Evolutionary conservation across 208 protist genomes (phyloP), one percentile per base, ranked within the genome.

Genomic region (Trypanosoma avium): DNA sequence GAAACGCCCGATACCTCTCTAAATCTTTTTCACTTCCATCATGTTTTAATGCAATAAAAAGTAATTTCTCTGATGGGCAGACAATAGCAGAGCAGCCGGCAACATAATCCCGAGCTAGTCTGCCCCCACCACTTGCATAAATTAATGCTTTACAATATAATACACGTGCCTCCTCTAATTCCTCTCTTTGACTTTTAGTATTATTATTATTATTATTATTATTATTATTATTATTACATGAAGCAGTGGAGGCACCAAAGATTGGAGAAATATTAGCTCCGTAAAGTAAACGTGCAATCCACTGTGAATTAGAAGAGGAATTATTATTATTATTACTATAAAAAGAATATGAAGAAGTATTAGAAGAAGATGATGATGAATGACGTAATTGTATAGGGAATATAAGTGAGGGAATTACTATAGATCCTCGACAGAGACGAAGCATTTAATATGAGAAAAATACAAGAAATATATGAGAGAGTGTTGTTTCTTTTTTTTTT

Each of bases 111-210:
- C 89, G 72, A 29, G 85, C 75, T 9, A 81, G 69, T 1, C 86
- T 75, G 15, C 79, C 79, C 7, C 83, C 86, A 12, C 89, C 83
- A 1, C 74, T 80, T 48, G 82, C 78, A 60, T 87, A 75, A 36
- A 93, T 65, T 35, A 92, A 77, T 13, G 89, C 89, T 63, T 91
- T 89, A 67, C 85, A 92, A 73, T 95, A 95, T 13, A 87, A 67
- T 59, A 85, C 77, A 4, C 74, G 82, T 32, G 46, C 33, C 32
- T 15, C 38, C 15, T 36, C 10, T 2, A 52, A 19, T 4, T 47
- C 36, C n/a, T 43, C 57, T 46, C 7, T 5, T 63, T 21, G 4
- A 8, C 6, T 8, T 21, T 26, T 6, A 8, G 19, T 19, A 35
- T 21, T 24, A n/a, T 1, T 19, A 19, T 80, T 70, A 10, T 69